phyloP scores from a whole-genome alignment of 164 flowering plant species.

The Umbilicus rupestris region DNA sequence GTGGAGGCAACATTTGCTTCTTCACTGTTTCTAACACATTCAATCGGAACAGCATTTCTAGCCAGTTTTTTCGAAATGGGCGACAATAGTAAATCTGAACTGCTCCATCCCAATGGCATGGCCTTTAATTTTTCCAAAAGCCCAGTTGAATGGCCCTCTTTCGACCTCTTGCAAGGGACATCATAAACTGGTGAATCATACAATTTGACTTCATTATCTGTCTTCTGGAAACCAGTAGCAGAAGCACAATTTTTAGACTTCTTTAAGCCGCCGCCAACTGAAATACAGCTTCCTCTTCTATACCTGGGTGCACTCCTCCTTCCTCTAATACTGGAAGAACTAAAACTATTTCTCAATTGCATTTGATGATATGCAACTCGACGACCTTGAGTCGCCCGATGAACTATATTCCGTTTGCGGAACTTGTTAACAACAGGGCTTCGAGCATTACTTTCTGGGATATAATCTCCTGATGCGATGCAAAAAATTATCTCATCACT shows the following conservation, averaged over 20 bases:
- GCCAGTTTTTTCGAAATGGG: slow-evolving; percentile 16
- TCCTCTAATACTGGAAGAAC: slow-evolving; percentile 27
- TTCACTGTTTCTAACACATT: slow-evolving; percentile 14
- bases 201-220: background rate
- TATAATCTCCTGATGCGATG: slow-evolving; percentile 11
- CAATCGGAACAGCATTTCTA: slow-evolving; percentile 22
- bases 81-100: slow-evolving; percentile 14
- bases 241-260: slow-evolving; percentile 19
- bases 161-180: background rate
- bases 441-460: background rate
- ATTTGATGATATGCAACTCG: slow-evolving; percentile 19
- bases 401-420: slow-evolving; percentile 11
- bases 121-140: slow-evolving; percentile 16
- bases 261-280: slow-evolving; percentile 13
- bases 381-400: slow-evolving; percentile 14
- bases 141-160: slow-evolving; percentile 3
- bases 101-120: slow-evolving; percentile 1
- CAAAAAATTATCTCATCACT: slow-evolving; percentile 7
- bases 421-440: slow-evolving; percentile 13
- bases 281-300: slow-evolving; percentile 25
- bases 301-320: slow-evolving; percentile 43
- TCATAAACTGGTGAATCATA: background rate
- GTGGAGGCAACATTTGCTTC: slow-evolving; percentile 19
- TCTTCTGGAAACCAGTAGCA: slow-evolving; percentile 17
- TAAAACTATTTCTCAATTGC: slow-evolving; percentile 17